Evolutionary conservation across 805 yeast genomes (phyloP), one percentile per base, ranked within the genome.

Genomic region (Candida gorgasii): DNA sequence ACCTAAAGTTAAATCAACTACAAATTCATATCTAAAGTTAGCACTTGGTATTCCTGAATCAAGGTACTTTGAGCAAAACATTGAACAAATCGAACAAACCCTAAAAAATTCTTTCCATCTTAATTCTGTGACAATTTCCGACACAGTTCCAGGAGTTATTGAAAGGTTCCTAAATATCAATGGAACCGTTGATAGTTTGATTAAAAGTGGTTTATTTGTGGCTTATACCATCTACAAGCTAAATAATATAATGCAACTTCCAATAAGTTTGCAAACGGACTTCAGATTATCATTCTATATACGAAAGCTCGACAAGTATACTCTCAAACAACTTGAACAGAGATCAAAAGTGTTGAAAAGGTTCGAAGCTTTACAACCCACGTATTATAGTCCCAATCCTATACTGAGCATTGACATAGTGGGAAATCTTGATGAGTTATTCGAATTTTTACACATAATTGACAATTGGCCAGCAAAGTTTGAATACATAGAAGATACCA

Each of bases 151-250:
- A 5, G 68, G 65, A 6, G 37, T 59, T 8, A 48, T 65, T 6
- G 73, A 69, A 30, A 44, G 69, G 35, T 55, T 53, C 38, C 39
- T 69, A 5, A 50, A 65, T 1, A 24, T 70, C 5, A 54, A 54
- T 36, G 75, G 75, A 1, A 43, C 40, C 9, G 20, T 47, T 16
- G 45, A 47, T 6, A 39, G 50, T 7, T 46, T 58, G n/a, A 36
- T 61, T 17, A 58, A 57, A 30, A 57, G 62, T 4, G 54, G 56
- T 4, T 40, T 63, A 2, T 67, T 46, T 36, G 35, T 64, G 9
- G 47, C 65, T 2, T 69, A 53, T 44, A 23, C 59, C 4, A 39
- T 62, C 27, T 57, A 61, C 2, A 53, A 51, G 20, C 39, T 64
- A 22, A 68, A 68, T 41, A 61, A 60, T 31, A 28, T 59, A 8